Evolutionary conservation across 2,329 filamentous ascomycete genomes (phyloP), one percentile per base, ranked within the genome.

Genomic region (Plenodomus tracheiphilus): DNA sequence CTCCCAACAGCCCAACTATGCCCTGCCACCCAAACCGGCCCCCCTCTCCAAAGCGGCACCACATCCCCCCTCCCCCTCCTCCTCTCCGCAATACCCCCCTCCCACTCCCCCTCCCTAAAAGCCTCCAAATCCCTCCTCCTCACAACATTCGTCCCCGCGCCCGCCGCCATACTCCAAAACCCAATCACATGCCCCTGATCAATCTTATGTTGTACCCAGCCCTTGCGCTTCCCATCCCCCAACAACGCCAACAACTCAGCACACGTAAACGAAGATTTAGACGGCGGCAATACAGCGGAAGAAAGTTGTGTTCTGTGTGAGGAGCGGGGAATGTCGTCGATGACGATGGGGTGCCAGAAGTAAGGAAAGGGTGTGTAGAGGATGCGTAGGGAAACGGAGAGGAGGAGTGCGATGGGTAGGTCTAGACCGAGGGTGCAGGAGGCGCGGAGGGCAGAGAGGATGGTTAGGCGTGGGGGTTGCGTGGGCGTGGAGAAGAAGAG

Each of bases 81-180:
- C 32, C 59, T 51, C 37, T 52, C 43, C 17, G 41, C 39, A 13
- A 64, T 49, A 6, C 34, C 37, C 16, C 28, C 43, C 28, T 62
- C 59, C 61, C 61, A 64, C 32, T 59, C 54, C n/a, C 61, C 61
- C 22, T 58, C 45, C 20, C 59, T 59, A 18, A 64, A 64, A 5
- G 51, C 38, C 41, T 58, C 51, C 7, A 64, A 52, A 41, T 64
- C 61, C 4, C 54, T 54, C 25, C 50, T 61, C 16, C 57, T 51
- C 4, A 64, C 58, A 13, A 41, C 56, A 30, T 64, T 50, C 18
- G 53, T 61, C 21, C 32, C 21, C 9, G 58, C 47, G 21, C 50
- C 39, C 1, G 58, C 59, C 3, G 61, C 51, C 59, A 64, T 62
- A 2, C 41, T 49, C 55, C 55, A 64, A n/a, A 64, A 64, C 0